Evolutionary conservation across 2,329 filamentous ascomycete species (phyloP), one percentile per base, ranked within the genome.

Genomic region (Penicillium sumatraense): DNA sequence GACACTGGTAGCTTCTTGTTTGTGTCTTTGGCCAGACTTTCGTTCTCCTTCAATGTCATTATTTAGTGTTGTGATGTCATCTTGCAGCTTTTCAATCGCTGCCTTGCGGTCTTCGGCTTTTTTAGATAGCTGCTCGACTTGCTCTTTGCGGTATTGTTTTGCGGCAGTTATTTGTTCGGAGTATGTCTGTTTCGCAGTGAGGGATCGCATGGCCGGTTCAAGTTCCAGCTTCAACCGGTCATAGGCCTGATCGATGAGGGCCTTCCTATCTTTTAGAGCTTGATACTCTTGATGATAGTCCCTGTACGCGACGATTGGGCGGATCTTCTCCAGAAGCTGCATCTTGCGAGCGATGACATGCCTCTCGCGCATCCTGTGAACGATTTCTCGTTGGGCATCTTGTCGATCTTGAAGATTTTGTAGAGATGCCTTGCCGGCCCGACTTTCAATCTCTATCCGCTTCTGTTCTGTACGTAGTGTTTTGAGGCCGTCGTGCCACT

Each of bases 301-400:
- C 27, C 79, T 79, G 67, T 90, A 93, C 58, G 83, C 78, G 18
- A 89, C 82, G 33, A 92, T 78, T 0, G 89, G 85, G 35, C 87
- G 83, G 23, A 85, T 83, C 31, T 83, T 83, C 60, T 89, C 80
- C 42, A 96, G 80, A 44, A 88, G 80, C 23, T 83, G 77, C 4
- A 93, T 81, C 53, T 83, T 84, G 49, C 83, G 77, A 65, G 88
- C 79, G 47, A 92, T 85, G 49, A 85, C 81, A 52, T 88, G 84
- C 54, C 92, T 85, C 71, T 98, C 89, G 46, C 86, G 85, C 67
- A 95, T 83, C 60, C 90, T 87, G 64, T 96, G 88, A 21, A 98
- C 92, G 66, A 97, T 93, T 9, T 85, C 87, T 66, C 90, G 86
- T 41, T 96, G 85, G 47, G 86, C 83, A 50, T 82, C 81, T 67